Conservation (phyloP, 2,329 filamentous ascomycete genomes). For the Aspergillus pseudonomiae region DNA sequence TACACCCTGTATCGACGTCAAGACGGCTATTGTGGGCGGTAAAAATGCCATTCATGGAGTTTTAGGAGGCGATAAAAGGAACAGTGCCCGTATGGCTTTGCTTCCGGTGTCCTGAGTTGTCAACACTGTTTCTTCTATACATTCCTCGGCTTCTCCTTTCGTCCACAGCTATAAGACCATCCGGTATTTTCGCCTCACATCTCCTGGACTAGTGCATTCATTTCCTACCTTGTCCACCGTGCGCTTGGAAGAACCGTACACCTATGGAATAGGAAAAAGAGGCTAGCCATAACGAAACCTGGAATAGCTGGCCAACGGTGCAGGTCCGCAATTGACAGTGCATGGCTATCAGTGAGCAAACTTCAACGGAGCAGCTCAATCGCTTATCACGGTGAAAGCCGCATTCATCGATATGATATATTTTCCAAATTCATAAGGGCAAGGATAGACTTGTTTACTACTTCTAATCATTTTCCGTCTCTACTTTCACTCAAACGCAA, state of each 20-base stretch:
- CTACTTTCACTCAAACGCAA: not conserved
- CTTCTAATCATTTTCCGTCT: not conserved
- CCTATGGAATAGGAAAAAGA: not conserved
- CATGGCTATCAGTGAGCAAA: not conserved
- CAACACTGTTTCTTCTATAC: not conserved
- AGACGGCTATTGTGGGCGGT: slow-evolving; percentile 6
- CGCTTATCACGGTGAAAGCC: not conserved
- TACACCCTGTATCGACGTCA: slow-evolving; percentile 12
- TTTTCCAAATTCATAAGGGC: not conserved
- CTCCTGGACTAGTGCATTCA: not conserved
- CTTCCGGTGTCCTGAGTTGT: not conserved
- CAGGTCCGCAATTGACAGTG: not conserved
- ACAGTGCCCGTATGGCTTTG: not conserved
- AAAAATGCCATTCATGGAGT: slow-evolving; percentile 3
- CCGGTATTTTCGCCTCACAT: not conserved
- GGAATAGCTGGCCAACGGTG: slow-evolving; percentile 1
- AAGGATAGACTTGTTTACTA: not conserved
- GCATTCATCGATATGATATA: not conserved
- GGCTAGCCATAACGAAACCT: not conserved
- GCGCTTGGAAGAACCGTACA: too few species aligned
- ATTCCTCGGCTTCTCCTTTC: not conserved
- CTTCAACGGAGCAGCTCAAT: not conserved
- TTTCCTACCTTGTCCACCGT: not conserved
- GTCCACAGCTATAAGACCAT: not conserved
- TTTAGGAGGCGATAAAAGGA: not conserved